Percentiles rank a stretch among this genome's conserved stretches.
Conservation (phyloP, 176 grass and related monocot species). For the Zea mays region Zm-B73-REFERENCE-NAM-5.0 NC_050096.1:69329501-69330000, state of each 20-base stretch:
- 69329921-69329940: background rate
- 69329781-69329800: conserved; percentile 6
- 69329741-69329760: background rate
- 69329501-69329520: background rate
- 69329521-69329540: background rate
- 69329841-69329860: background rate
- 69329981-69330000: background rate
- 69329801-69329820: conserved; percentile 5
- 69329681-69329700: background rate
- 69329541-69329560: background rate
- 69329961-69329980: conserved; percentile 11
- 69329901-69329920: background rate
- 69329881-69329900: background rate
- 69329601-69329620: background rate
- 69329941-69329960: conserved; percentile 4
- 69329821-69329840: background rate
- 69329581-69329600: background rate
- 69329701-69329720: conserved; percentile 3
- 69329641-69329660: background rate
- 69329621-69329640: conserved; percentile 19
- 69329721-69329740: background rate
- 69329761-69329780: background rate
- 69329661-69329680: background rate
- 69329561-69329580: background rate
- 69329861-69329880: background rate